Evolutionary conservation across 2,329 filamentous ascomycete species (phyloP).

Genomic region (Botryotinia narcissicola): DNA sequence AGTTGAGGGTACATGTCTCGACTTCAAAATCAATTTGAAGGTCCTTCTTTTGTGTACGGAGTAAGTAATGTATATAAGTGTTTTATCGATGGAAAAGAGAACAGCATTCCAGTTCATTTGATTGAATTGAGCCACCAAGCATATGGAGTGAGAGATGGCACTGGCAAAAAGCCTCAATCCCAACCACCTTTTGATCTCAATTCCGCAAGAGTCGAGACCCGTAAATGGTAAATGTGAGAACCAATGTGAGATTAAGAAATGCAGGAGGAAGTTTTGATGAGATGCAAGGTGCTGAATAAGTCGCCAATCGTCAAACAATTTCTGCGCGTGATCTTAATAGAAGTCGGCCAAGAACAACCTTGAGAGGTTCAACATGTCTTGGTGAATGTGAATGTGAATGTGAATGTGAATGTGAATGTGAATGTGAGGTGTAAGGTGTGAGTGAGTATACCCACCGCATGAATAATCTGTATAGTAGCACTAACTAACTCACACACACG

Average conservation of each 20-base stretch:
- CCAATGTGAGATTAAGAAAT: background rate
- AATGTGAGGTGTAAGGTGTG: too few species aligned
- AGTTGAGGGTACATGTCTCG: background rate
- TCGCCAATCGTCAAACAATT: too few species aligned
- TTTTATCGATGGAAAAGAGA: too few species aligned
- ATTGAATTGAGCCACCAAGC: background rate
- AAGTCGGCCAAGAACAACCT: background rate
- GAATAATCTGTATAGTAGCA: background rate
- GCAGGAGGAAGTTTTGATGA: background rate
- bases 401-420: background rate
- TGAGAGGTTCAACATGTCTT: background rate
- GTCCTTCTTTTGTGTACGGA: background rate
- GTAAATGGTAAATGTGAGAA: background rate
- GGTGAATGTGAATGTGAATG: background rate
- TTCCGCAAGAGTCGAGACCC: background rate
- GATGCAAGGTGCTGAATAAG: slow-evolving; percentile 1
- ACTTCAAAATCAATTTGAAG: background rate
- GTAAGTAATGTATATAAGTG: too few species aligned
- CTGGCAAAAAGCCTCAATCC: background rate
- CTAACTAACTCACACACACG: background rate
- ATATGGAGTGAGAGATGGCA: background rate
- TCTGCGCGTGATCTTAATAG: background rate
- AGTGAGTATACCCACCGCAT: too few species aligned
- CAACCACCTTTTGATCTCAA: background rate
- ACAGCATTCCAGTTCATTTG: background rate